Conservation (phyloP, 179 eudicot genomes). For the Amaranthus tricolor region DNA sequence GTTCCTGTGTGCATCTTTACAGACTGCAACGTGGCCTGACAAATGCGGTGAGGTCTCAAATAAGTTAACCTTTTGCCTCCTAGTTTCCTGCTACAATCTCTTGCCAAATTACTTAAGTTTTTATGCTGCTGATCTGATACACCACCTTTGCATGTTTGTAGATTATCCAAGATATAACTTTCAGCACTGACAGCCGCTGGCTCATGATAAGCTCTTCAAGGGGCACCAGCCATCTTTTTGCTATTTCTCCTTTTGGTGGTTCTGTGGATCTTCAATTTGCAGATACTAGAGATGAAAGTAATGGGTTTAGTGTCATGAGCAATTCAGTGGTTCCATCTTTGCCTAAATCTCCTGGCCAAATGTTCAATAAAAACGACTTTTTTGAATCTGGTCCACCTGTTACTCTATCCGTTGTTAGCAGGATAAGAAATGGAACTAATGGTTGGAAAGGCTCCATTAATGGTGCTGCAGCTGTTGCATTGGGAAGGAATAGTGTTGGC, state of each 20-base stretch:
- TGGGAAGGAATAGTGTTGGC: slow-evolving; percentile 48
- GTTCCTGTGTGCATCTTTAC: slow-evolving; percentile 67
- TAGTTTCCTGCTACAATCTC: neutral
- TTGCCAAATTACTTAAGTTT: neutral
- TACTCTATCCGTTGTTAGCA: slow-evolving; percentile 62
- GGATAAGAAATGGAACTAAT: slow-evolving; percentile 70
- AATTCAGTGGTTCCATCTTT: slow-evolving; percentile 31
- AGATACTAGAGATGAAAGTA: slow-evolving; percentile 36
- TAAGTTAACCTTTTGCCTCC: neutral
- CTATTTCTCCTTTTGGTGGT: slow-evolving; percentile 81
- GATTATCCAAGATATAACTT: slow-evolving; percentile 91
- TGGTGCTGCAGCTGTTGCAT: slow-evolving; percentile 75
- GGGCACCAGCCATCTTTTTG: slow-evolving; percentile 83
- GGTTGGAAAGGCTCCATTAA: slow-evolving; percentile 73
- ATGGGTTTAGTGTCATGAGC: slow-evolving; percentile 29
- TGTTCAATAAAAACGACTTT: slow-evolving; percentile 33
- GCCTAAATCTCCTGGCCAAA: slow-evolving; percentile 36
- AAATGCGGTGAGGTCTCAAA: slow-evolving; percentile 62
- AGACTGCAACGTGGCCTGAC: slow-evolving; percentile 92
- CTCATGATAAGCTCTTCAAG: slow-evolving; percentile 80
- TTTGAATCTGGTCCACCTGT: slow-evolving; percentile 58
- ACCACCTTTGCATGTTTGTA: slow-evolving; percentile 21
- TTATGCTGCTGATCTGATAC: slow-evolving; percentile 7
- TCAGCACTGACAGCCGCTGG: slow-evolving; percentile 85
- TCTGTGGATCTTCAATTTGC: slow-evolving; percentile 38